Evolutionary conservation across 2,329 filamentous ascomycete genomes (phyloP), one percentile per base, ranked within the genome.

Genomic region (Cladophialophora exuberans): DNA sequence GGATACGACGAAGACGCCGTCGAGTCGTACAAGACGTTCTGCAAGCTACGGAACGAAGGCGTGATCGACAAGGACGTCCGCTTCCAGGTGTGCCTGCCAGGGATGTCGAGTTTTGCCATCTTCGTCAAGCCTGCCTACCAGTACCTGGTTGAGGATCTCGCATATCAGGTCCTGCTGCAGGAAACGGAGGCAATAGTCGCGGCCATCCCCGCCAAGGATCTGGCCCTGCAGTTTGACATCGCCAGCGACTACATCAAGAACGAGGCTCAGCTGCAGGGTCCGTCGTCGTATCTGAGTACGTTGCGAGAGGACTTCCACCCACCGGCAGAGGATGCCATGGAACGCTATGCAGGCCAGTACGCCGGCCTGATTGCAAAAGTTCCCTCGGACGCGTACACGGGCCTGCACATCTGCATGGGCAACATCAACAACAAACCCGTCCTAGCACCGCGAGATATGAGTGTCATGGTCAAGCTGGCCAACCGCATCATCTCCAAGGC

Each of bases 21-120:
- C 2, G 48, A 49, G 2, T 72, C 66, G 0, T 72, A 70, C 25
- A 26, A 38, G 3, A 52, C 35, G 3, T 72, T 71, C 51, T 54
- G 58, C 7, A 44, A 58, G 3, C 52, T 69, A 1, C 56, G 65
- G 9, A 46, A 61, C 1, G 17, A 62, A 11, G 63, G 64, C 1
- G 22, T 61, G 10, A 69, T 72, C 17, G 46, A 56, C 1, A 17
- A 36, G 1, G 59, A 59, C 1, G 57, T 70, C 0, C 62, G 64
- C 3, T 72, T 72, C 38, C 70, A 71, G 50, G 68, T 72, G 50
- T 70, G 53, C 5, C 56, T 72, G 6, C 69, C 70, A 15, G 47
- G 47, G 11, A 18, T 50, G 31, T 50, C 47, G 33, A 50, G 47
- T 15, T 17, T 50, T 5, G 47, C 47, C 18, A 50, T 50, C 15